Evolutionary conservation across 2,329 filamentous ascomycete genomes (phyloP).

Genomic region (Chaetomium globosum): DNA sequence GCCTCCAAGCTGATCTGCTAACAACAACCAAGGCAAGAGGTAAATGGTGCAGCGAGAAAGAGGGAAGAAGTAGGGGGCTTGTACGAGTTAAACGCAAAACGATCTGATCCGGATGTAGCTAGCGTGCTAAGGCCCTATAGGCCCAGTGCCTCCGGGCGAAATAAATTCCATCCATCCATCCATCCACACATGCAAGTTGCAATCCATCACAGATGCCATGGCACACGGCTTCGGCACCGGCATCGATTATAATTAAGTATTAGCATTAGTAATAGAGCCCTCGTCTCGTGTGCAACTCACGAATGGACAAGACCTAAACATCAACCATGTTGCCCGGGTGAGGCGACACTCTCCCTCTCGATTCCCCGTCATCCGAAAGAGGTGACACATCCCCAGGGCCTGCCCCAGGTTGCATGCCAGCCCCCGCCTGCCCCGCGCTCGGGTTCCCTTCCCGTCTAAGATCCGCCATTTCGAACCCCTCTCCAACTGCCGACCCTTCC

Average conservation of each 20-base stretch:
- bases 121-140: too few relatives aligned
- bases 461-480: slow-evolving; percentile 15
- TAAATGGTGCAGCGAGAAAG: too few relatives aligned
- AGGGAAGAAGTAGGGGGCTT: too few relatives aligned
- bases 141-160: too few relatives aligned
- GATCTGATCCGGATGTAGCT: too few relatives aligned
- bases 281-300: background rate
- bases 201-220: too few relatives aligned
- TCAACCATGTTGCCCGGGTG: slow-evolving; percentile 19
- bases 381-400: slow-evolving; percentile 4
- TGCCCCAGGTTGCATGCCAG: background rate
- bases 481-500: background rate
- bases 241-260: background rate
- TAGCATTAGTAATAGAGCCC: background rate
- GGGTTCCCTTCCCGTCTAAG: background rate
- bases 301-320: slow-evolving; percentile 5
- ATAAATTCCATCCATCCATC: too few relatives aligned
- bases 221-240: background rate
- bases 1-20: too few relatives aligned
- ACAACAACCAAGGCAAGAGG: too few relatives aligned
- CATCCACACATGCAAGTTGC: background rate
- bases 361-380: background rate
- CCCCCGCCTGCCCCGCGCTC: background rate
- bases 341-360: slow-evolving; percentile 12
- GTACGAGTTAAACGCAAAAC: too few relatives aligned